Conservation (phyloP, 1,284 basidiomycete species). For the Caloboletus inedulis region DNA sequence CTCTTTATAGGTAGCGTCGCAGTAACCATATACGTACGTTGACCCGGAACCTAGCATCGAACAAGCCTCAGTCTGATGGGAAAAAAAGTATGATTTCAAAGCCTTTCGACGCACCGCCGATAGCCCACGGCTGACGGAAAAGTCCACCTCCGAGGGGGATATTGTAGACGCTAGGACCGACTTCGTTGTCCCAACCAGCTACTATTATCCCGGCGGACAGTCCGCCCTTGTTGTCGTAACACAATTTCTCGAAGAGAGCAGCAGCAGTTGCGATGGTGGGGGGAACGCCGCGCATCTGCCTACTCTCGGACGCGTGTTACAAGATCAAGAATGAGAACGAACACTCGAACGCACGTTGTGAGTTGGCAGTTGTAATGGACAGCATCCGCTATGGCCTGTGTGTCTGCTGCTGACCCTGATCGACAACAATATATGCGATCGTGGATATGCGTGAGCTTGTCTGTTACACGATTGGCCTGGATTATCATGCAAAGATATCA, state of each 20-base stretch:
- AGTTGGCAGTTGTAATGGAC: constrained; percentile 88
- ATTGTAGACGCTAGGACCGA: constrained; percentile 95
- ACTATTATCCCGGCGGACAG: constrained; percentile 96
- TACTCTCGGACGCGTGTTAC: constrained; percentile 31
- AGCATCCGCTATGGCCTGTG: constrained; percentile 93
- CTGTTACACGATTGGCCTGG: constrained; percentile 96
- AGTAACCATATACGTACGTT: constrained; percentile 98
- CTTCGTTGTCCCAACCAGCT: constrained; percentile 94
- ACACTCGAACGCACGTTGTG: constrained; percentile 51
- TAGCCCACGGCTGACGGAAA: constrained; percentile 96
- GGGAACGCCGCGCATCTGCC: constrained; percentile 63
- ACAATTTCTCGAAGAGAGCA: constrained; percentile 82
- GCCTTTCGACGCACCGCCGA: constrained; percentile 65
- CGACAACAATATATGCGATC: constrained; percentile 99
- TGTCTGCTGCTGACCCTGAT: constrained; percentile 97
- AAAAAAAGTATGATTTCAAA: background rate
- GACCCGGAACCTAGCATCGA: constrained; percentile 79
- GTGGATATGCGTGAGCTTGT: constrained; percentile 96
- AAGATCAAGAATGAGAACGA: background rate
- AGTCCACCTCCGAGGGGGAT: constrained; percentile 92
- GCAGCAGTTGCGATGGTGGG: constrained; percentile 86
- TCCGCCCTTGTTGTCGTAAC: constrained; percentile 92
- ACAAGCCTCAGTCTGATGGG: background rate
- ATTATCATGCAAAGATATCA: constrained; percentile 1
- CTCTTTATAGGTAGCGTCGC: constrained; percentile 95